Base-by-base conservation (phyloP, 176 grass and related monocot genomes). In the Oryza glumipatula region DNA sequence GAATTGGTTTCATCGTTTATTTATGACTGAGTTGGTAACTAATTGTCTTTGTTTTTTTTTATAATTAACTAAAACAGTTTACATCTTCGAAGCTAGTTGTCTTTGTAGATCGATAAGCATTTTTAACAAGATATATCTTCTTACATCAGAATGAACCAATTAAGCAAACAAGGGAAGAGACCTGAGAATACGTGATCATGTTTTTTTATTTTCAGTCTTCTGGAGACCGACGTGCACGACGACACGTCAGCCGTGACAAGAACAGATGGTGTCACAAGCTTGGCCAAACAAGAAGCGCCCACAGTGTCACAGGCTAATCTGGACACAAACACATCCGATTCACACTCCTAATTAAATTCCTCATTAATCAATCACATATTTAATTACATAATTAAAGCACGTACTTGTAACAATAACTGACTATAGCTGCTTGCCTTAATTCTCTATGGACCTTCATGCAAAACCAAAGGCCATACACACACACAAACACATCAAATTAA, bases 401-500 rank as follows among this genome's bases (percentile, higher is more conserved):
- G 58, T 61, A 64, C 52, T 15, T 46, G 41, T n/a, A 51, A 63
- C 3, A 22, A 63, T 10, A 22, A 67, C 23, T 8, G 15, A 52
- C 10, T 21, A 8, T 47, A 35, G 32, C 28, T 23, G 0, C n/a
- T 32, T 23, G 0, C 36, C 36, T 47, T n/a, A n/a, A 19, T 47
- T 47, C 1, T 21, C 8, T 15, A 68, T 45, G 63, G 70, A 22
- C 60, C 58, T 61, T 58, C 46, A 68, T 73, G 64, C 81, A 79
- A 79, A 88, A 88, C 61, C 19, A 36, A 68, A 79, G 68, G 46
- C 35, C 36, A 58, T 26, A 30, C 61, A 63, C 54, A 63, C 21
- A 64, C 41, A 49, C 35, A 63, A 7, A 64, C 41, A 49, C 15
- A 21, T 14, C 22, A 1, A 21, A 44, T 44, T 11, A 44, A 44